Conservation (phyloP, 768 basidiomycete species). For the Coprinopsis strossmayeri region DNA sequence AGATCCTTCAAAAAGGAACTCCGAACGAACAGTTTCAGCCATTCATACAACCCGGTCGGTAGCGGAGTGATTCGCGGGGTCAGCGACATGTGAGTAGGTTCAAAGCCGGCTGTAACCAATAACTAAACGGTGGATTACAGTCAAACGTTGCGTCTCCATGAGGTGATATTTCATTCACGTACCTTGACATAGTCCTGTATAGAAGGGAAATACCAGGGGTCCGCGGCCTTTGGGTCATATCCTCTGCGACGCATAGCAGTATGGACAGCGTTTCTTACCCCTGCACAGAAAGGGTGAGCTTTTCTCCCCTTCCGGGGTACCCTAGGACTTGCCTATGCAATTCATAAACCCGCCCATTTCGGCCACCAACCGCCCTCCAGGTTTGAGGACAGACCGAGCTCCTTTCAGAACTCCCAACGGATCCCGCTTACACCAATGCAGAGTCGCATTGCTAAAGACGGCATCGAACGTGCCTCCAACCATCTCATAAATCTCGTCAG, state of each 20-base stretch:
- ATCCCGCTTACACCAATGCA: conserved; percentile 83
- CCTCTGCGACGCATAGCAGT: conserved; percentile 45
- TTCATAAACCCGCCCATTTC: conserved; percentile 81
- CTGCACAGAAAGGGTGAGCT: conserved; percentile 26
- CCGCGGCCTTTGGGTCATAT: conserved; percentile 48
- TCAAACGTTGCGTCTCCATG: neutral
- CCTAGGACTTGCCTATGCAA: conserved; percentile 43
- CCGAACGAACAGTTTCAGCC: conserved; percentile 64
- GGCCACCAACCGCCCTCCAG: conserved; percentile 63
- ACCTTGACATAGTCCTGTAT: conserved; percentile 58
- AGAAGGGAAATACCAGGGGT: conserved; percentile 87
- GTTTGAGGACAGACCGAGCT: conserved; percentile 55
- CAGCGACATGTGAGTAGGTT: conserved; percentile 45
- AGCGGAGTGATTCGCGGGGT: conserved; percentile 52
- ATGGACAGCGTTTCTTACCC: conserved; percentile 54
- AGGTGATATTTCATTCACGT: conserved; percentile 10
- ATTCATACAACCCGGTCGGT: conserved; percentile 47
- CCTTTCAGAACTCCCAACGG: conserved; percentile 60
- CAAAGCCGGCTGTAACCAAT: conserved; percentile 49
- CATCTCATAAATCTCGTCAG: conserved; percentile 20
- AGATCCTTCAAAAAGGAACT: conserved; percentile 51
- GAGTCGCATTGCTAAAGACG: conserved; percentile 71
- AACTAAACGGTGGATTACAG: conserved; percentile 30
- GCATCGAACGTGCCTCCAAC: conserved; percentile 53
- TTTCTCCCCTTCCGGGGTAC: neutral